Percentiles rank a stretch among this genome's conserved stretches.
phyloP scores from a whole-genome alignment of 352 stramenopile genomes.

The Pythium oligandrum region DNA sequence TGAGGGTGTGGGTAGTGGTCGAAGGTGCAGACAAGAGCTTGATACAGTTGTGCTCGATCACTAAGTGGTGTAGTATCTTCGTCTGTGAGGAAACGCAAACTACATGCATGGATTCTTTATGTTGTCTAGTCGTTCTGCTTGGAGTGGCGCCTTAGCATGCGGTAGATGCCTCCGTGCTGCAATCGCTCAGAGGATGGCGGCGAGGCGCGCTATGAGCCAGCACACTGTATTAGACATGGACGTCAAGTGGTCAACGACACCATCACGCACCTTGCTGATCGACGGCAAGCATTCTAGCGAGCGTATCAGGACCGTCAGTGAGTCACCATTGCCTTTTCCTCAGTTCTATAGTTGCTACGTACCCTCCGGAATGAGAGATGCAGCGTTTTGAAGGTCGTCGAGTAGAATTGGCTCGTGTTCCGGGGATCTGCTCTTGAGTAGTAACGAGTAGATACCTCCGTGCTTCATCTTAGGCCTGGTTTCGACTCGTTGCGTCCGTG shows the following conservation, averaged over 20 bases:
- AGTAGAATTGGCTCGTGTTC: slow-evolving; percentile 54
- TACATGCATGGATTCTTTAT: too few relatives aligned
- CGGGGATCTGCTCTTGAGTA: slow-evolving; percentile 52
- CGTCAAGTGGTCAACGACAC: neutral
- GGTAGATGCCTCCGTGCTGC: slow-evolving; percentile 73
- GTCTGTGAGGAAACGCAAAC: too few relatives aligned
- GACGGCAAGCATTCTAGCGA: too few relatives aligned
- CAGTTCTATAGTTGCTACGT: neutral
- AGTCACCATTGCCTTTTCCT: neutral
- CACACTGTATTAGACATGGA: neutral
- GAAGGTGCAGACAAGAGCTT: too few relatives aligned
- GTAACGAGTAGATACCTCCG: slow-evolving; percentile 72
- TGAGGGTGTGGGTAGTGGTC: too few relatives aligned
- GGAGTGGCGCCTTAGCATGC: slow-evolving; percentile 39
- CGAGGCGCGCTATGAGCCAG: slow-evolving; percentile 1
- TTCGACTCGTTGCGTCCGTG: slow-evolving; percentile 12
- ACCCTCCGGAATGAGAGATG: slow-evolving; percentile 13
- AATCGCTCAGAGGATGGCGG: slow-evolving; percentile 33
- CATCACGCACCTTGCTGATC: neutral
- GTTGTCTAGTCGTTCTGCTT: neutral
- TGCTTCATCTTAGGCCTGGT: slow-evolving; percentile 56
- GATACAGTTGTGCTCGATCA: too few relatives aligned
- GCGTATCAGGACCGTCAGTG: neutral
- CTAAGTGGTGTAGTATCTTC: too few relatives aligned
- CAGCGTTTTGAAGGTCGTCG: slow-evolving; percentile 33